These are phyloP conservation scores for Wickerhamiella spandovensis DNA, from an alignment of 805 yeast genomes.

Conservation along the genomic window DNA sequence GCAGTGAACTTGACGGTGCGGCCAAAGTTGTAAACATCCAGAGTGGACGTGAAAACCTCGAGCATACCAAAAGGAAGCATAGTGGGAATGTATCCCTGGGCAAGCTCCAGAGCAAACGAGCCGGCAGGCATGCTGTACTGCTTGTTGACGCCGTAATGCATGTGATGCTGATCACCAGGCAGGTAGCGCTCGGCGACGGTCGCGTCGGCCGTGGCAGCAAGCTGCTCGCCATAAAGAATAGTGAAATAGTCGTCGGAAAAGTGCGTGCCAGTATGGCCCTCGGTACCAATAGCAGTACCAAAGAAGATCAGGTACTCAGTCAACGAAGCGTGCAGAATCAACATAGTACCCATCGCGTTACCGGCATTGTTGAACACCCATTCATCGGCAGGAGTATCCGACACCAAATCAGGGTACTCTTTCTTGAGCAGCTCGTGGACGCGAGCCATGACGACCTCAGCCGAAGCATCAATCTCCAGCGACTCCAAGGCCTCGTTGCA, in stretches of 20 bases:
- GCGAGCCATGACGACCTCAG: conserved; percentile 13
- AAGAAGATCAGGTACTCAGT: conserved; percentile 87
- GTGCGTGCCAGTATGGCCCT: conserved; percentile 92
- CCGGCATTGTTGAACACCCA: conserved; percentile 98
- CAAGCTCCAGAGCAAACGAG: conserved; percentile 81
- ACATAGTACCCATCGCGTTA: conserved; percentile 93
- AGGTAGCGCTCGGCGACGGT: conserved; percentile 53
- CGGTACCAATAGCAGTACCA: conserved; percentile 89
- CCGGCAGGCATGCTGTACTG: conserved; percentile 81
- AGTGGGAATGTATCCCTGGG: conserved; percentile 97
- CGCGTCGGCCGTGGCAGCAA: conserved; percentile 55
- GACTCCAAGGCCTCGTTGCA: conserved; percentile 42
- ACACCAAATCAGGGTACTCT: conserved; percentile 62
- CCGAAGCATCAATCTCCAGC: conserved; percentile 32
- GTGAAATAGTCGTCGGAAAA: conserved; percentile 97
- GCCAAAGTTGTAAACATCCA: conserved; percentile 57
- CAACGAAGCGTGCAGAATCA: conserved; percentile 86
- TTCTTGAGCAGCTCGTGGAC: conserved; percentile 39
- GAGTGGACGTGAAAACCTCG: conserved; percentile 64
- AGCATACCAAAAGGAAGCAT: conserved; percentile 95
- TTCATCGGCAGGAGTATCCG: conserved; percentile 58
- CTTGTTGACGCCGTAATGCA: conserved; percentile 57
- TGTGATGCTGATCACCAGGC: conserved; percentile 82
- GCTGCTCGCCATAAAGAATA: conserved; percentile 67
- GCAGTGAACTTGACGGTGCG: conserved; percentile 68